Base-by-base conservation (phyloP, 495 filamentous ascomycete species). In the Lepidopterella palustris region DNA sequence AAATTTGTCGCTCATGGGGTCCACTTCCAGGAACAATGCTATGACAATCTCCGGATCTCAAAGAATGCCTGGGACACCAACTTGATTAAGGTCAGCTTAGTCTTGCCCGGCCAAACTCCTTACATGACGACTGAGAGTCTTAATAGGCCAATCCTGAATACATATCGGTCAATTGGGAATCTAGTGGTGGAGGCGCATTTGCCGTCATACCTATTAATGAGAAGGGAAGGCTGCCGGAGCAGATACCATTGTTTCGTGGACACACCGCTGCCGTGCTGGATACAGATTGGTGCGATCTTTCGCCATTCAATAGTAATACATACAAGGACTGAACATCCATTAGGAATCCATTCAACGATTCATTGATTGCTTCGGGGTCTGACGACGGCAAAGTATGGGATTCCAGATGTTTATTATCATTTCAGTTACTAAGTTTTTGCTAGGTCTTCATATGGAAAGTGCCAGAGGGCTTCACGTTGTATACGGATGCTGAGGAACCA, bases 21-120 rank as follows among this genome's bases (percentile, higher is more conserved):
- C 47, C 55, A 23, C 27, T 29, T 40, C 28, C 53, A 88, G 82
- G 87, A 90, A 70, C 83, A 87, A 88, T 96, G 90, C 79, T 97
- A 96, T 74, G 95, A 98, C 78, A 97, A 97, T 72, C 80, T 97
- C 66, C 82, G 83, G 60, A 87, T 98, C 73, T 96, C 92, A 60
- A 85, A 84, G 73, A 98, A 98, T 84, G 92, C 95, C 54, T 98
- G 93, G 92, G 93, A 98, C 75, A 96, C 89, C 72, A 98, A 98
- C 76, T 80, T 98, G 54, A 80, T 97, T 74, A 97, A 97, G 82
- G 92, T 93, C 64, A 62, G 80, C 62, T 21, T 25, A 24, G 15
- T n/a, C n/a, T n/a, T 26, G 29, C 21, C 25, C 1, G 10, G 35
- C 15, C 35, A 11, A n/a, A 9, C 27, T 18, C 20, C 23, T 15